Evolutionary conservation across 805 yeast genomes (phyloP).

Genomic region (Sugiyamaella mastotermitis): DNA sequence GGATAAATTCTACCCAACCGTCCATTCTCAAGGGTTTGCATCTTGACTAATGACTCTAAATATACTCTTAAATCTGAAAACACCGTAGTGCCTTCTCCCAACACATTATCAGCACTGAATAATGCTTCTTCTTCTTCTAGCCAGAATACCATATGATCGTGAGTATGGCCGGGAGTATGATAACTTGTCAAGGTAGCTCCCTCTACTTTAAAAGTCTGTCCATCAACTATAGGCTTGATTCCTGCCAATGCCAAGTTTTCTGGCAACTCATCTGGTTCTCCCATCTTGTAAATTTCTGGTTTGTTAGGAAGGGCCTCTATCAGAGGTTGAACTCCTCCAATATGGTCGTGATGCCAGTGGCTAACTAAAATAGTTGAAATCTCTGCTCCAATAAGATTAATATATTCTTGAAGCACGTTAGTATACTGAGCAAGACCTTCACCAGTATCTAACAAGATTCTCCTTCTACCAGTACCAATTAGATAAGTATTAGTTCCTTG

Average conservation of each 20-base stretch:
- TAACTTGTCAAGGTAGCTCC: conserved; percentile 27
- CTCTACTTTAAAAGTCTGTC: conserved; percentile 21
- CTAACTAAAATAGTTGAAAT: conserved; percentile 28
- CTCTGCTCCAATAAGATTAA: conserved; percentile 20
- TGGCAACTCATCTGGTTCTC: conserved; percentile 3
- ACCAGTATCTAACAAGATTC: conserved; percentile 33
- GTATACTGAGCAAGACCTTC: conserved; percentile 29
- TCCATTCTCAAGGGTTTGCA: conserved; percentile 19
- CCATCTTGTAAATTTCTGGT: conserved; percentile 7
- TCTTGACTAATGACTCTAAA: conserved; percentile 25
- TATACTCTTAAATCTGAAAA: conserved; percentile 28
- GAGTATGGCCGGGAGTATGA: conserved; percentile 34
- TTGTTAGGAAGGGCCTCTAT: conserved; percentile 3
- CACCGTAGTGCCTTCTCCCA: conserved; percentile 34
- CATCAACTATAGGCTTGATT: conserved; percentile 20
- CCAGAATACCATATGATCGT: conserved; percentile 32
- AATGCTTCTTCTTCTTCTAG: conserved; percentile 30
- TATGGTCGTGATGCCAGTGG: conserved; percentile 35
- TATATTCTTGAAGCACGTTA: conserved; percentile 20
- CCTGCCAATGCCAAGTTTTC: conserved; percentile 1
- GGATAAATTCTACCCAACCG: conserved; percentile 26
- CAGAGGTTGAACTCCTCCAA: conserved; percentile 25
- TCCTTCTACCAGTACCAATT: conserved; percentile 28
- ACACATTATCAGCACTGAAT: conserved; percentile 34
- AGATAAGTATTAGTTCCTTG: conserved; percentile 37